phyloP scores from a whole-genome alignment of 1,284 basidiomycete genomes.

The Boletellus sp. region DNA sequence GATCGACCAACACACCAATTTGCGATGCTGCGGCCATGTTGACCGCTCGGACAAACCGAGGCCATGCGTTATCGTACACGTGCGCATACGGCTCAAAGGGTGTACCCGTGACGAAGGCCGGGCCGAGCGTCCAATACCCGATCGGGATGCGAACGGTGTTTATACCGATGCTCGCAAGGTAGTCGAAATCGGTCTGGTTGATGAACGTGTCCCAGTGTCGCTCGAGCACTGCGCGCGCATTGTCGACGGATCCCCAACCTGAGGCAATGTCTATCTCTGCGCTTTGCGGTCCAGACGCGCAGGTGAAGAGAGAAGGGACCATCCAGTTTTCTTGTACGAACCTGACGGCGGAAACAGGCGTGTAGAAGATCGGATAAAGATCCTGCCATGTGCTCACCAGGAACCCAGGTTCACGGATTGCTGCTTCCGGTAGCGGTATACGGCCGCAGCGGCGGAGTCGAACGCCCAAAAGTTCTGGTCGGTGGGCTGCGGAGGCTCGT shows the following conservation, averaged over 20 bases:
- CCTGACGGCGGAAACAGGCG: constrained; percentile 36
- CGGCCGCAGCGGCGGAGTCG: constrained; percentile 11
- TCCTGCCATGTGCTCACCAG: constrained; percentile 8
- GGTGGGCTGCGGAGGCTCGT: constrained; percentile 10
- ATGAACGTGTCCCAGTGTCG: constrained; percentile 81
- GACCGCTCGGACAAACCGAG: constrained; percentile 57
- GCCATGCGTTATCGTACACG: constrained; percentile 66
- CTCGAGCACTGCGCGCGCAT: constrained; percentile 59
- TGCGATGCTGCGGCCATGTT: constrained; percentile 57
- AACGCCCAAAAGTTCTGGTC: constrained; percentile 16
- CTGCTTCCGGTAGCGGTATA: constrained; percentile 24
- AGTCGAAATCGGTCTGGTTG: constrained; percentile 59
- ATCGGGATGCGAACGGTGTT: constrained; percentile 73
- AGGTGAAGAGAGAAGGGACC: constrained; percentile 64
- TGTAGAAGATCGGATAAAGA: not conserved
- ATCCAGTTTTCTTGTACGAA: constrained; percentile 81
- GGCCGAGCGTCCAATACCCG: constrained; percentile 62
- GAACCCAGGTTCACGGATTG: constrained; percentile 24
- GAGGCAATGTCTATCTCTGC: constrained; percentile 54
- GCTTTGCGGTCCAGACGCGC: constrained; percentile 50
- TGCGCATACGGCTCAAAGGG: constrained; percentile 54
- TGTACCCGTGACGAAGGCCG: constrained; percentile 41
- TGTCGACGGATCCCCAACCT: constrained; percentile 43
- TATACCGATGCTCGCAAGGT: constrained; percentile 60
- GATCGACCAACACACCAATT: constrained; percentile 21